Evolutionary conservation across 2,329 filamentous ascomycete genomes (phyloP).

Genomic region (Claviceps cyperi): DNA sequence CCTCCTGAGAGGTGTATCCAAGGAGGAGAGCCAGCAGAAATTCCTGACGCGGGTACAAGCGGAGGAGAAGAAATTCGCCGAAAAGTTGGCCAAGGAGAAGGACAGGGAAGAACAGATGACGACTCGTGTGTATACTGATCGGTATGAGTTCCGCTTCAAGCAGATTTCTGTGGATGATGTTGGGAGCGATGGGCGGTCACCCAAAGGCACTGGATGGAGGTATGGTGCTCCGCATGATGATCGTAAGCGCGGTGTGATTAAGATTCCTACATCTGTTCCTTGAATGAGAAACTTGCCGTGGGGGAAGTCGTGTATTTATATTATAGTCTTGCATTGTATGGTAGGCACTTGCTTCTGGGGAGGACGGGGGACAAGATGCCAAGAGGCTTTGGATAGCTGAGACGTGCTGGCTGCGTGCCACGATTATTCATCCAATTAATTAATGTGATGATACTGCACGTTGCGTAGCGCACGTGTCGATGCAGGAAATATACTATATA

Average conservation of each 20-base stretch:
- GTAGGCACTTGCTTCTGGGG: no score
- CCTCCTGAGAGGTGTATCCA: conserved; percentile 21
- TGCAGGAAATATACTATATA: no score
- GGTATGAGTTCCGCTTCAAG: conserved; percentile 50
- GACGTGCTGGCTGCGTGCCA: no score
- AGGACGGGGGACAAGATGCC: no score
- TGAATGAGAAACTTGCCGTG: conserved; percentile 14
- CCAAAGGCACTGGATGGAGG: conserved; percentile 41
- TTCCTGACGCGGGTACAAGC: conserved; percentile 30
- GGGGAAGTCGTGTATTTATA: not conserved
- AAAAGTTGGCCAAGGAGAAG: conserved; percentile 16
- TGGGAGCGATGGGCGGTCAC: conserved; percentile 37
- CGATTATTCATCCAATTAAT: no score
- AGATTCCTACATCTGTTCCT: conserved; percentile 51
- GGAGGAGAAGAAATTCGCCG: conserved; percentile 26
- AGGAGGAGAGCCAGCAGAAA: conserved; percentile 21
- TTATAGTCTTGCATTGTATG: not conserved
- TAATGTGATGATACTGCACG: no score
- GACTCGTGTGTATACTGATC: conserved; percentile 31
- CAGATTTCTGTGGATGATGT: conserved; percentile 42
- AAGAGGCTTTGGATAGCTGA: no score
- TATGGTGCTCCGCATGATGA: conserved; percentile 51
- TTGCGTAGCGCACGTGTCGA: no score
- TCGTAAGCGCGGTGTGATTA: conserved; percentile 47
- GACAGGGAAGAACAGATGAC: conserved; percentile 25